A percentile compares a stretch with the other conserved stretches of the same genome.
Evolutionary conservation across 768 basidiomycete species (phyloP).

Genomic region (Pulveroboletus sp.): DNA sequence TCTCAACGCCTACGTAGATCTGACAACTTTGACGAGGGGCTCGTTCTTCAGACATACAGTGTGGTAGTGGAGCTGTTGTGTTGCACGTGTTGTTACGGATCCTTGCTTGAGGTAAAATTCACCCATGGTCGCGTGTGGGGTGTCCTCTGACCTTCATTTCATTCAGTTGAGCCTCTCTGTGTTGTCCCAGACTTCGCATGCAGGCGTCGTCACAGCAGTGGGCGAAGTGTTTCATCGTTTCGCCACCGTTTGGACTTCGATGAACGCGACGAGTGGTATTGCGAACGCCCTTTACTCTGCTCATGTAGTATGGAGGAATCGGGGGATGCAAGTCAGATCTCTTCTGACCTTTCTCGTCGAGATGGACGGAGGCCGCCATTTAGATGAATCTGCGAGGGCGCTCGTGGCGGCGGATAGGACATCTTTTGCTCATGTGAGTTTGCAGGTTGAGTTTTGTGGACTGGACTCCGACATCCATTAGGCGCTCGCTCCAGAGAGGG

Average conservation of each 20-base stretch:
- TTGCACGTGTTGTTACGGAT: conserved; percentile 58
- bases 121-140: neutral
- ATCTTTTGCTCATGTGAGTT: conserved; percentile 56
- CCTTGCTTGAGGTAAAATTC: conserved; percentile 59
- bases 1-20: conserved; percentile 14
- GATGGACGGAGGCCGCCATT: conserved; percentile 57
- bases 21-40: conserved; percentile 31
- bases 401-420: conserved; percentile 57
- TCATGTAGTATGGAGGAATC: conserved; percentile 59
- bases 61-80: conserved; percentile 58
- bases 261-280: conserved; percentile 57
- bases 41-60: conserved; percentile 53
- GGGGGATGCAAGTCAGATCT: conserved; percentile 61
- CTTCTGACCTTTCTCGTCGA: conserved; percentile 61
- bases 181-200: conserved; percentile 49
- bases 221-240: conserved; percentile 73
- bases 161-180: conserved; percentile 50
- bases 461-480: conserved; percentile 11
- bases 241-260: conserved; percentile 72
- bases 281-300: conserved; percentile 56
- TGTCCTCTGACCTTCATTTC: conserved; percentile 5
- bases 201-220: conserved; percentile 54
- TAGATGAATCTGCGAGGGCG: conserved; percentile 53
- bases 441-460: neutral
- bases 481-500: conserved; percentile 41